Evolutionary conservation across 176 grass and related monocot species (phyloP).

Genomic region (Paspalum vaginatum): DNA sequence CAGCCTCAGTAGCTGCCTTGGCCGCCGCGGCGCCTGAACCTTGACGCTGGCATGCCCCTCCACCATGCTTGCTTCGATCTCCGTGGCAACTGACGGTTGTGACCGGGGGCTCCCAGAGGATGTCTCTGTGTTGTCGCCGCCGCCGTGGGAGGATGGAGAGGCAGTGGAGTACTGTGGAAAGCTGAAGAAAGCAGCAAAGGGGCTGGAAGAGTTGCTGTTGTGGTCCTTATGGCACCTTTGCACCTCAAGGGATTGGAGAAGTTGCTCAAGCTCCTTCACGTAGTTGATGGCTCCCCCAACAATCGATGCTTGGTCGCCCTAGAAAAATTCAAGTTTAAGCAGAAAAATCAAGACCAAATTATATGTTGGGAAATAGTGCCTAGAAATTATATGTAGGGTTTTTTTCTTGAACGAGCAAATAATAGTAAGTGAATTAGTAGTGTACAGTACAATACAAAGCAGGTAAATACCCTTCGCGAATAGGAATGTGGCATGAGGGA

Average conservation of each 20-base stretch:
- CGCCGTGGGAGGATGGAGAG: not conserved
- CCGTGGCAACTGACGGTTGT: not conserved
- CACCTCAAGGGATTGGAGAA: conserved; percentile 60
- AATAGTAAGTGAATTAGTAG: not conserved
- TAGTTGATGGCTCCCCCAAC: conserved; percentile 85
- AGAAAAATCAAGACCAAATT: not conserved
- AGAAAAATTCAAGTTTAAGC: too few species aligned
- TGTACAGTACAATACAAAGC: not conserved
- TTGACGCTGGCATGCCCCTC: conserved; percentile 62
- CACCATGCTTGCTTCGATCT: conserved; percentile 62
- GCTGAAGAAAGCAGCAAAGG: conserved; percentile 55
- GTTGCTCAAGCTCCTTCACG: conserved; percentile 74
- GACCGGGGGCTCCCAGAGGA: not conserved
- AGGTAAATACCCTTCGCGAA: conserved; percentile 52
- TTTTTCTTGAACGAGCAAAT: not conserved
- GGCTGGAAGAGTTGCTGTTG: conserved; percentile 4
- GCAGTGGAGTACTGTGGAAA: conserved; percentile 56
- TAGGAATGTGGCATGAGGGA: conserved; percentile 78
- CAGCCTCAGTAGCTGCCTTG: conserved; percentile 54
- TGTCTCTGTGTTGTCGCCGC: not conserved
- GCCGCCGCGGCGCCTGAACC: conserved; percentile 41
- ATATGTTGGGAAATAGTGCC: not conserved
- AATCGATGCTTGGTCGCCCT: conserved; percentile 87
- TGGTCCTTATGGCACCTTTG: conserved; percentile 41
- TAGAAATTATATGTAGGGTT: not conserved